Evolutionary conservation across 2,329 filamentous ascomycete genomes (phyloP).

Genomic region (Apiospora koreana): DNA sequence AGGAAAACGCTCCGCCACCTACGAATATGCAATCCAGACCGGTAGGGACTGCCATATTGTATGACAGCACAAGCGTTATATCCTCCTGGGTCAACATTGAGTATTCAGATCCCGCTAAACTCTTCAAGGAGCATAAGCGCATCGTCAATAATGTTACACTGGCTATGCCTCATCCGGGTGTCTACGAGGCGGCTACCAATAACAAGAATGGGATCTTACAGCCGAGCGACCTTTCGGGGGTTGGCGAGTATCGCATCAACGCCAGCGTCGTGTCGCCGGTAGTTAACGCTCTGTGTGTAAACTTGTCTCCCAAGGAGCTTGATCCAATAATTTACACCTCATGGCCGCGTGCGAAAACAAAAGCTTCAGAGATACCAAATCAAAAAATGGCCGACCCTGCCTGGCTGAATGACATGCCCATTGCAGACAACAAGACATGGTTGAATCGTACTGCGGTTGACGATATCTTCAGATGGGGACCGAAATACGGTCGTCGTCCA

Average conservation of each 20-base stretch:
- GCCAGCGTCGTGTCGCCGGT: conserved; percentile 72
- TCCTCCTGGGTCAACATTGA: conserved; percentile 68
- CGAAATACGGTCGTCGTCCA: conserved; percentile 48
- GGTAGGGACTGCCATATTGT: conserved; percentile 61
- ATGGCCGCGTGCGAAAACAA: conserved; percentile 52
- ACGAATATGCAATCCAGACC: conserved; percentile 49
- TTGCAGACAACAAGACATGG: conserved; percentile 36
- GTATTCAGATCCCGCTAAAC: conserved; percentile 51
- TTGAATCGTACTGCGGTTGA: conserved; percentile 64
- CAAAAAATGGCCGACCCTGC: conserved; percentile 35
- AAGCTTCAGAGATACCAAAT: conserved; percentile 32
- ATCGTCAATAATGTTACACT: conserved; percentile 76
- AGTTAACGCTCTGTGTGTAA: conserved; percentile 73
- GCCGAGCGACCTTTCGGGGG: conserved; percentile 62
- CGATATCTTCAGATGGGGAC: conserved; percentile 69
- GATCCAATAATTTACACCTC: conserved; percentile 62
- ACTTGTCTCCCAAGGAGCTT: conserved; percentile 61
- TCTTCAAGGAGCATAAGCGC: conserved; percentile 51
- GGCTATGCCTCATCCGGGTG: conserved; percentile 72
- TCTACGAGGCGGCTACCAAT: conserved; percentile 65
- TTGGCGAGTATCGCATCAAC: conserved; percentile 67
- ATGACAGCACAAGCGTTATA: conserved; percentile 71
- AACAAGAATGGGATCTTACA: conserved; percentile 68
- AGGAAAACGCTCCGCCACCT: conserved; percentile 37
- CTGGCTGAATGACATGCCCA: conserved; percentile 43